Conservation (phyloP, 352 stramenopile genomes). For the Phytophthora tubulina region DNA sequence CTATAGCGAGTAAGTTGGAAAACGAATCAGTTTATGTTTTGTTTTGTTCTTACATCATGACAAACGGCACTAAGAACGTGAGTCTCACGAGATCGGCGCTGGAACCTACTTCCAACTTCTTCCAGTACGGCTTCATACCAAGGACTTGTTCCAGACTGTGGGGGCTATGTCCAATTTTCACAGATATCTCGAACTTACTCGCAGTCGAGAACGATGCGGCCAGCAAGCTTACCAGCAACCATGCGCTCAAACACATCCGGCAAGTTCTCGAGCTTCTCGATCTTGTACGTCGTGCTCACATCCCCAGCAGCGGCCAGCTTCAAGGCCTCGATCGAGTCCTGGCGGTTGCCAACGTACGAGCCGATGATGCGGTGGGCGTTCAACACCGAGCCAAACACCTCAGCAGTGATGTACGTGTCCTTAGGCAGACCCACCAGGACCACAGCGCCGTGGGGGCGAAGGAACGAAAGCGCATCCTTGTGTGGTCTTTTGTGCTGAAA, state of each 20-base stretch:
- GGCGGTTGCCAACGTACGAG: slow-evolving; percentile 63
- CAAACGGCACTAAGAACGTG: no score
- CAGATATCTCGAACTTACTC: background rate
- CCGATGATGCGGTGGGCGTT: slow-evolving; percentile 59
- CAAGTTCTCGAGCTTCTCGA: slow-evolving; percentile 54
- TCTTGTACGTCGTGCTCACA: slow-evolving; percentile 53
- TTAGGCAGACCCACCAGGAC: slow-evolving; percentile 75
- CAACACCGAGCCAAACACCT: slow-evolving; percentile 51
- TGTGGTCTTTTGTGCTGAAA: no score
- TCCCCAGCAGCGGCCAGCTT: slow-evolving; percentile 57
- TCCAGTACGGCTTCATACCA: no score
- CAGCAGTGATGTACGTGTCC: slow-evolving; percentile 52
- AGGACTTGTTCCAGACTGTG: no score
- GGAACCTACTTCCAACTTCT: no score
- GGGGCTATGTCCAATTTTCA: no score
- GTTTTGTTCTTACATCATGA: no score
- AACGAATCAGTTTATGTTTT: no score
- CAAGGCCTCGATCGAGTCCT: slow-evolving; percentile 64
- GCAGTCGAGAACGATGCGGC: slow-evolving; percentile 52
- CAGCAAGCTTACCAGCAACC: slow-evolving; percentile 46
- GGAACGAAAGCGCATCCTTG: slow-evolving; percentile 58
- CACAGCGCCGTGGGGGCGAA: slow-evolving; percentile 72
- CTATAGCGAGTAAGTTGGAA: slow-evolving; percentile 18
- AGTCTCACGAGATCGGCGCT: no score
- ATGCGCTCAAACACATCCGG: slow-evolving; percentile 59